phyloP scores from a whole-genome alignment of 2,329 filamentous ascomycete genomes.

The Pseudogymnoascus sp. region DNA sequence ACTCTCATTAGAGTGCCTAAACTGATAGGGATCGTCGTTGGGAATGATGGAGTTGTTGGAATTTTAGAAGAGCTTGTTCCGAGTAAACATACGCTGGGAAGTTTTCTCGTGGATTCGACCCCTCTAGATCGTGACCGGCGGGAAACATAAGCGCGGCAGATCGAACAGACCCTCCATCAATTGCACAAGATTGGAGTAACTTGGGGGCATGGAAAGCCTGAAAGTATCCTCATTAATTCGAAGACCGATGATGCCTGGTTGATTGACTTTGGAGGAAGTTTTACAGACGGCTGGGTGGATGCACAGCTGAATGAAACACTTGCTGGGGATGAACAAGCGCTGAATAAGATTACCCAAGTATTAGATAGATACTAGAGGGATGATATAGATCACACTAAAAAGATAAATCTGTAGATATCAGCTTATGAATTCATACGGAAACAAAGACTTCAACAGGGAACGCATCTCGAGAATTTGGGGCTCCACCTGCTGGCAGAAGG shows the following conservation, averaged over 20 bases:
- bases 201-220: slow-evolving; percentile 24
- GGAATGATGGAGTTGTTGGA: slow-evolving; percentile 15
- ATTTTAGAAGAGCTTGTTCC: slow-evolving; percentile 18
- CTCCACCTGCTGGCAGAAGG: background rate
- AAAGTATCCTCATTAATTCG: slow-evolving; percentile 21
- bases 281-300: slow-evolving; percentile 21
- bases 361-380: background rate
- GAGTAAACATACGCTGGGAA: background rate
- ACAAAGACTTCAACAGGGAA: too few species aligned
- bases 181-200: slow-evolving; percentile 20
- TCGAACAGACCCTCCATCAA: slow-evolving; percentile 14
- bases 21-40: slow-evolving; percentile 15
- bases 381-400: too few species aligned
- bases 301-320: slow-evolving; percentile 16
- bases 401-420: too few species aligned
- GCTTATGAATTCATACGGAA: too few species aligned
- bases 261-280: slow-evolving; percentile 23
- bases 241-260: slow-evolving; percentile 18
- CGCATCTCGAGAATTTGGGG: too few species aligned
- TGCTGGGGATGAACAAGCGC: slow-evolving; percentile 17
- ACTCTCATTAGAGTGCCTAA: slow-evolving; percentile 13
- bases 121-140: slow-evolving; percentile 11
- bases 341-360: slow-evolving; percentile 14
- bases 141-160: slow-evolving; percentile 18
- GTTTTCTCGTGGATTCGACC: slow-evolving; percentile 1